Percentiles rank a stretch among this genome's conserved stretches.
phyloP scores from a whole-genome alignment of 2,329 filamentous ascomycete species.

The Huntiella abstrusa region DNA sequence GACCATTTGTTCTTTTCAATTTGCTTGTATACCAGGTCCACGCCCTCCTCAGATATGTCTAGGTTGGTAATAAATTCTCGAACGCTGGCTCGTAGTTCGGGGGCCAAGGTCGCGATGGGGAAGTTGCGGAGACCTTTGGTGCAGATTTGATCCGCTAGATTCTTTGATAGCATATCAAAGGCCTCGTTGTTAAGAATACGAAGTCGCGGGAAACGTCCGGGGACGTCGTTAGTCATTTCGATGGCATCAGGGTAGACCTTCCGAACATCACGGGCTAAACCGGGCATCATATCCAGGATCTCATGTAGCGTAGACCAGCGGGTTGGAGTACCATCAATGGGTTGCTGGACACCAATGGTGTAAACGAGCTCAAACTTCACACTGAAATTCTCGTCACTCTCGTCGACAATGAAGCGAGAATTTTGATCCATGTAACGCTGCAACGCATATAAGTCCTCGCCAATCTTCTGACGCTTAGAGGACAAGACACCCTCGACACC shows the following conservation, averaged over 20 bases:
- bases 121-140: slow-evolving; percentile 23
- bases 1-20: slow-evolving; percentile 17
- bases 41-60: slow-evolving; percentile 16
- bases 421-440: slow-evolving; percentile 26
- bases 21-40: slow-evolving; percentile 20
- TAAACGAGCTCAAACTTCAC: slow-evolving; percentile 44
- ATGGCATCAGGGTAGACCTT: slow-evolving; percentile 20
- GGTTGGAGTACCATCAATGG: slow-evolving; percentile 31
- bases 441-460: slow-evolving; percentile 19
- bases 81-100: slow-evolving; percentile 17
- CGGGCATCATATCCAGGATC: slow-evolving; percentile 26
- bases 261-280: slow-evolving; percentile 17
- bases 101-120: slow-evolving; percentile 21
- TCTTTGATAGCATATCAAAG: not conserved
- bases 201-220: slow-evolving; percentile 27
- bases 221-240: slow-evolving; percentile 19
- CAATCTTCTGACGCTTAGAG: slow-evolving; percentile 11
- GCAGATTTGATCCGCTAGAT: slow-evolving; percentile 24
- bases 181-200: slow-evolving; percentile 25
- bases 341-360: slow-evolving; percentile 33
- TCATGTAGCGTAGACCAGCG: slow-evolving; percentile 38
- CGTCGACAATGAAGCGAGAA: slow-evolving; percentile 40
- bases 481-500: slow-evolving; percentile 26
- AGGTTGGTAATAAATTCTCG: slow-evolving; percentile 25
- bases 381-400: slow-evolving; percentile 45